Percentiles rank a stretch among this genome's conserved stretches.
phyloP scores from a whole-genome alignment of 148 eudicot genomes.

The Polygonum maritimum region DNA sequence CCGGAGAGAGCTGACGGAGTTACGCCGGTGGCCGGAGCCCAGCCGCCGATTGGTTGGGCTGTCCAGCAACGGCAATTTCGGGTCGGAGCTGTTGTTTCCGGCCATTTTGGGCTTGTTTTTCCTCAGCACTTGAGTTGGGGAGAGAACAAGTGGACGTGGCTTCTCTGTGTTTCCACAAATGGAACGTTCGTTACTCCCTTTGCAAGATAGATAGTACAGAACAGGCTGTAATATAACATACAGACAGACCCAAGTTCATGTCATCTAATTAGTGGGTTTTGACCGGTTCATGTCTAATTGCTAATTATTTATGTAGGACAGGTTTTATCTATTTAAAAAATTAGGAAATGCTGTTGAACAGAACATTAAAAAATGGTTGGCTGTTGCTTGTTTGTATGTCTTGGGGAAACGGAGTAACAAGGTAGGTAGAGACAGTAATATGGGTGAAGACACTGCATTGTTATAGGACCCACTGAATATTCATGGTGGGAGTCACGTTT shows the following conservation, averaged over 20 bases:
- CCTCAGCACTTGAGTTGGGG: neutral
- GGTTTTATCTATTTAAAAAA: neutral
- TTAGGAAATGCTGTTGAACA: neutral
- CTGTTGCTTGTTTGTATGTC: neutral
- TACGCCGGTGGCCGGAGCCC: slow-evolving; percentile 31
- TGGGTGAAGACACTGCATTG: too few species aligned
- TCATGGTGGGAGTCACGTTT: neutral
- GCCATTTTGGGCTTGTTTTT: slow-evolving; percentile 12
- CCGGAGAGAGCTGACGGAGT: slow-evolving; percentile 58
- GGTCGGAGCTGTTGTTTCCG: slow-evolving; percentile 9
- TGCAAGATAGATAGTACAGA: too few species aligned
- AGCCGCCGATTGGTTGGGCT: slow-evolving; percentile 14
- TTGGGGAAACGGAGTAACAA: neutral
- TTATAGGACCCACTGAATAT: neutral
- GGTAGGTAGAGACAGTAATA: neutral
- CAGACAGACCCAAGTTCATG: neutral
- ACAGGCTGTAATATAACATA: too few species aligned
- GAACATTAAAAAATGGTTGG: neutral
- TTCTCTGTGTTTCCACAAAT: neutral
- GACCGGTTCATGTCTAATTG: neutral
- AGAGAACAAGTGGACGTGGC: neutral
- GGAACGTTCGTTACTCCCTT: neutral
- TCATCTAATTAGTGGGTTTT: neutral
- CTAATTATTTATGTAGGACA: neutral
- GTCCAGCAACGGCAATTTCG: slow-evolving; percentile 22